Evolutionary conservation across 139 green algal species (phyloP).

Genomic region (Auxenochlorella protothecoides): DNA sequence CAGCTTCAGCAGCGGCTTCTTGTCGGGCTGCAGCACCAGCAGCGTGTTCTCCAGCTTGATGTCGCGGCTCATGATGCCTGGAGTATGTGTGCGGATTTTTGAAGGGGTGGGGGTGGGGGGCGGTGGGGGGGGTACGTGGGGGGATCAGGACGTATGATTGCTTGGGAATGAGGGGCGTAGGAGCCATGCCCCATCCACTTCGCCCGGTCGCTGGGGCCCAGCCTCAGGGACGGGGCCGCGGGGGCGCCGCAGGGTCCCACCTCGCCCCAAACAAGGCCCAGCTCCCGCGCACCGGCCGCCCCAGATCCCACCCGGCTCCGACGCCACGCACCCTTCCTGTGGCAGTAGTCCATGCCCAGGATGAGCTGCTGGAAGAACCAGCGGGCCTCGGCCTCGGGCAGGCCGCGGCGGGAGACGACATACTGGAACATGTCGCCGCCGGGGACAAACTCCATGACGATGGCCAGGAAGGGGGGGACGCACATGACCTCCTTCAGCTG

Average conservation of each 20-base stretch:
- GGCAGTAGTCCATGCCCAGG: constrained; percentile 47
- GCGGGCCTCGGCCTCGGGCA: constrained; percentile 39
- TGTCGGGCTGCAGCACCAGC: constrained; percentile 30
- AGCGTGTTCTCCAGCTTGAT: constrained; percentile 78
- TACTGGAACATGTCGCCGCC: constrained; percentile 62
- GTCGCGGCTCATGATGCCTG: constrained; percentile 62
- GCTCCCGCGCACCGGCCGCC: no score
- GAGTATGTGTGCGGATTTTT: no score
- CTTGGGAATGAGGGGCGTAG: no score
- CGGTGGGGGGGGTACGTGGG: no score
- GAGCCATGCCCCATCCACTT: no score
- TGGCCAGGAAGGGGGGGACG: constrained; percentile 44
- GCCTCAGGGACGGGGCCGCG: no score
- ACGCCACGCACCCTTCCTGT: constrained; percentile 20
- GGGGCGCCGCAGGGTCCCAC: no score
- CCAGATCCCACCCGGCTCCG: no score
- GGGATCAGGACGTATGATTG: no score
- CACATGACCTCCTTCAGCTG: constrained; percentile 36
- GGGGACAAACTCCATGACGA: constrained; percentile 72
- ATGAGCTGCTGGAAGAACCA: constrained; percentile 58
- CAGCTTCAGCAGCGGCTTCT: constrained; percentile 67
- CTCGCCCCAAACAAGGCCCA: no score
- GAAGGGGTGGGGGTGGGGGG: no score
- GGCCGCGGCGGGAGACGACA: constrained; percentile 26
- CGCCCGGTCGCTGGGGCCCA: no score